phyloP scores from a whole-genome alignment of 2,329 filamentous ascomycete genomes.

The Didymella pomorum region DNA sequence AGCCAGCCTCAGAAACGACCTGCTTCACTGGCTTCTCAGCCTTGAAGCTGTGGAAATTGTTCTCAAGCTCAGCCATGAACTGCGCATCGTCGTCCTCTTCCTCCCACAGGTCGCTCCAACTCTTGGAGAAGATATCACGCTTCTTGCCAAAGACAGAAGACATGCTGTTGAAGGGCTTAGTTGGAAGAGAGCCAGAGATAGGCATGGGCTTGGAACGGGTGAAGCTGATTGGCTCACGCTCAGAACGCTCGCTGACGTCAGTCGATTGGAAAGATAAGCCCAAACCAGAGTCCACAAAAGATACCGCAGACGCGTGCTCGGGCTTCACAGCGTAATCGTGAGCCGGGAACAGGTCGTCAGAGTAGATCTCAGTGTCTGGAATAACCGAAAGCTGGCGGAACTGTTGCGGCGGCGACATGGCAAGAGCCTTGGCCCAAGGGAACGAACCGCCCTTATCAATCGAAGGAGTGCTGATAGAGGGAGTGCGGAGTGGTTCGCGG shows the following conservation, averaged over 20 bases:
- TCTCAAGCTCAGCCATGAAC: conserved; percentile 65
- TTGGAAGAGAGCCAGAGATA: conserved; percentile 80
- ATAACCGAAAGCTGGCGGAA: conserved; percentile 87
- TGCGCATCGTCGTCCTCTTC: conserved; percentile 84
- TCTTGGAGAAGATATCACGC: conserved; percentile 87
- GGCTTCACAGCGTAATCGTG: conserved; percentile 78
- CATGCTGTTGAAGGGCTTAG: conserved; percentile 72
- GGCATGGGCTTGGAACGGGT: conserved; percentile 74
- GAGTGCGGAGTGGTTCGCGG: conserved; percentile 93
- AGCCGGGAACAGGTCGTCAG: conserved; percentile 83
- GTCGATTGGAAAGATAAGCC: conserved; percentile 80
- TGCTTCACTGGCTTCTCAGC: conserved; percentile 49
- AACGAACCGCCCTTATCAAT: conserved; percentile 80
- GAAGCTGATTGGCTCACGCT: conserved; percentile 56
- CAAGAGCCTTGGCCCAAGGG: conserved; percentile 92
- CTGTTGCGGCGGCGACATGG: conserved; percentile 74
- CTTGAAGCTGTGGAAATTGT: conserved; percentile 59
- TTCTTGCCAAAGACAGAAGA: conserved; percentile 81
- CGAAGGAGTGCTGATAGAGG: conserved; percentile 88
- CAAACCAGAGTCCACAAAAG: conserved; percentile 82
- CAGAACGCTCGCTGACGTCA: conserved; percentile 44
- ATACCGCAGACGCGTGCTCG: conserved; percentile 82
- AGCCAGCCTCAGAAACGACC: conserved; percentile 51
- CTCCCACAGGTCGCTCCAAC: conserved; percentile 98
- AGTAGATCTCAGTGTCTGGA: conserved; percentile 77